Conservation (phyloP, 345 rosid genomes). For the Salix purpurea region DNA sequence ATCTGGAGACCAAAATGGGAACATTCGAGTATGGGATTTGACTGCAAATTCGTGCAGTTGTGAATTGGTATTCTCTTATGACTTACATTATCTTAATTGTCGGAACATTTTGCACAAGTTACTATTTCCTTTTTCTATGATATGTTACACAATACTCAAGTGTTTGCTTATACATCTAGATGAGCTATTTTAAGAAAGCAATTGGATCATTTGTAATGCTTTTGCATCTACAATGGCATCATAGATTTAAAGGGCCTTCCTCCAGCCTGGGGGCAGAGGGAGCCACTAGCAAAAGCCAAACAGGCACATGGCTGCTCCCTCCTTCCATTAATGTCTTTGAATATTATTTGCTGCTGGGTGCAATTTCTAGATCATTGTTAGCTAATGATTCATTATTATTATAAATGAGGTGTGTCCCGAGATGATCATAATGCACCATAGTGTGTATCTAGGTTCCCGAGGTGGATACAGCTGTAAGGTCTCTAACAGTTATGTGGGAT, state of each 20-base stretch:
- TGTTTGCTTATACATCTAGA: too few relatives aligned
- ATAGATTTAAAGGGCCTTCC: neutral
- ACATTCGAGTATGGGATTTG: slow-evolving; percentile 96
- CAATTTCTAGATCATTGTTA: neutral
- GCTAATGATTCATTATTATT: neutral
- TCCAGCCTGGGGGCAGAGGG: neutral
- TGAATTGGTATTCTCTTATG: slow-evolving; percentile 57
- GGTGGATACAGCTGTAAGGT: slow-evolving; percentile 87
- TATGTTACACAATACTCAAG: too few relatives aligned
- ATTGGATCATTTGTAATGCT: neutral
- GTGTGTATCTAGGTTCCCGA: slow-evolving; percentile 61
- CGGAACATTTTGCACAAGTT: neutral
- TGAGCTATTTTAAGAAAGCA: too few relatives aligned
- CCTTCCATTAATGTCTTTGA: neutral
- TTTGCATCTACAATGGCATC: neutral
- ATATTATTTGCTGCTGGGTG: neutral
- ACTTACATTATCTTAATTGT: neutral
- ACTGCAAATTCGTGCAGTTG: slow-evolving; percentile 95
- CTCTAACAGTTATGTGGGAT: slow-evolving; percentile 92
- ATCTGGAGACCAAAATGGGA: slow-evolving; percentile 95
- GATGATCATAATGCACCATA: neutral
- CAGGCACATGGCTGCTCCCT: neutral
- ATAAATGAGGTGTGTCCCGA: neutral
- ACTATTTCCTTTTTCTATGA: neutral
- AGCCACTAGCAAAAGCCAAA: neutral